Conservation (phyloP, 2,329 filamentous ascomycete species). For the Penicillium psychrosexuale region DNA sequence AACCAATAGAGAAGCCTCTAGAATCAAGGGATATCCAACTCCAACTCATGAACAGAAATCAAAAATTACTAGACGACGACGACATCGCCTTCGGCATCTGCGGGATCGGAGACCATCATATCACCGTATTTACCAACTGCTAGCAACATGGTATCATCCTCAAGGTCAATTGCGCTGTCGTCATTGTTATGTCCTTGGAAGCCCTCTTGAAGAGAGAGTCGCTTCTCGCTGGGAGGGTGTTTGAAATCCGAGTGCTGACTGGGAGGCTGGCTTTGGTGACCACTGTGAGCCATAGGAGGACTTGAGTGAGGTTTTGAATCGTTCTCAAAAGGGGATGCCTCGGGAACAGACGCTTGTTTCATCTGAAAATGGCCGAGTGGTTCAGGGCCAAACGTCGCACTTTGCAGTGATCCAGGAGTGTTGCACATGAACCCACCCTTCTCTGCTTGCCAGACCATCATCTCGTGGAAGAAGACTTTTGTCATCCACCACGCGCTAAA, state of each 20-base stretch:
- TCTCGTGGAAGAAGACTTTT: conserved; percentile 93
- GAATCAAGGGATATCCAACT: conserved; percentile 31
- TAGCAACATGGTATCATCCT: conserved; percentile 44
- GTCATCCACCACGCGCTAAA: conserved; percentile 63
- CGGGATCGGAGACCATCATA: conserved; percentile 46
- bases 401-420: conserved; percentile 37
- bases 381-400: conserved; percentile 24
- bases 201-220: conserved; percentile 47
- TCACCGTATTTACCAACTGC: conserved; percentile 45
- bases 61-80: conserved; percentile 41
- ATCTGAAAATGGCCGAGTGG: conserved; percentile 22
- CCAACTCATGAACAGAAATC: conserved; percentile 23
- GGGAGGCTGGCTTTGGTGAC: conserved; percentile 15
- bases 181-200: conserved; percentile 51
- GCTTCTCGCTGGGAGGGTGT: conserved; percentile 30
- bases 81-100: conserved; percentile 46
- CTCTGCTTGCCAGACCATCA: conserved; percentile 84
- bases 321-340: conserved; percentile 21
- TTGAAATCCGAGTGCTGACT: conserved; percentile 23
- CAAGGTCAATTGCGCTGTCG: conserved; percentile 72
- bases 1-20: conserved; percentile 24
- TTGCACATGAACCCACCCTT: conserved; percentile 80
- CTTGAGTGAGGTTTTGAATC: conserved; percentile 21
- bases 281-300: conserved; percentile 16
- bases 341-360: conserved; percentile 19